Evolutionary conservation across 768 basidiomycete genomes (phyloP).

Genomic region (Xerocomellus amylosporus): DNA sequence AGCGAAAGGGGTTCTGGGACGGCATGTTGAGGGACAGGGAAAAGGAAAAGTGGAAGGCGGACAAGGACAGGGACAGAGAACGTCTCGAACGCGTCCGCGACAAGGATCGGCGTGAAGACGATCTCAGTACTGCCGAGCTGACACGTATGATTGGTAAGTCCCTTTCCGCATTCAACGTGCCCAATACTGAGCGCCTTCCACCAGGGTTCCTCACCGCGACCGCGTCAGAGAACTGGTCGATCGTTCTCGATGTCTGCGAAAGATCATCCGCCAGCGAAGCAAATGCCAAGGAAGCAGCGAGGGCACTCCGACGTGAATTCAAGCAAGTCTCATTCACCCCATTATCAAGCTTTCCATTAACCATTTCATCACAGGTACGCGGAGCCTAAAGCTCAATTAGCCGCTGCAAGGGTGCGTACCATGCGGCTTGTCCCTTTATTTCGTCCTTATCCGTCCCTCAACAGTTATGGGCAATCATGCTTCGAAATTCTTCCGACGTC

Average conservation of each 20-base stretch:
- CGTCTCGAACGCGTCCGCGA: conserved; percentile 31
- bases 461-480: conserved; percentile 88
- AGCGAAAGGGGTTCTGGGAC: conserved; percentile 58
- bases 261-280: conserved; percentile 67
- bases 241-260: conserved; percentile 85
- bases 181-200: neutral
- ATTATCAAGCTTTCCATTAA: conserved; percentile 6
- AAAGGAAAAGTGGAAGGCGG: conserved; percentile 30
- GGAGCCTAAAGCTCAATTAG: conserved; percentile 70
- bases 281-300: conserved; percentile 81
- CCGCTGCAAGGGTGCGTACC: conserved; percentile 65
- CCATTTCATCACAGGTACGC: conserved; percentile 51
- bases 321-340: conserved; percentile 47
- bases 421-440: neutral
- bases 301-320: conserved; percentile 81
- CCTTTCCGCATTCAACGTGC: neutral
- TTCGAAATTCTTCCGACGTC: conserved; percentile 70
- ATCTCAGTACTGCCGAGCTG: conserved; percentile 50
- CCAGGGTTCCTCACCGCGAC: conserved; percentile 74
- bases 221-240: conserved; percentile 75
- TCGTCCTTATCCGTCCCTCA: neutral
- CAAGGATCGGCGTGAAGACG: conserved; percentile 37
- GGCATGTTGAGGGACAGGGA: conserved; percentile 36
- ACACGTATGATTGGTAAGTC: conserved; percentile 68
- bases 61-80: conserved; percentile 39